Base-by-base conservation (phyloP, 495 filamentous ascomycete genomes). In the Podospora pseudoanserina region DNA sequence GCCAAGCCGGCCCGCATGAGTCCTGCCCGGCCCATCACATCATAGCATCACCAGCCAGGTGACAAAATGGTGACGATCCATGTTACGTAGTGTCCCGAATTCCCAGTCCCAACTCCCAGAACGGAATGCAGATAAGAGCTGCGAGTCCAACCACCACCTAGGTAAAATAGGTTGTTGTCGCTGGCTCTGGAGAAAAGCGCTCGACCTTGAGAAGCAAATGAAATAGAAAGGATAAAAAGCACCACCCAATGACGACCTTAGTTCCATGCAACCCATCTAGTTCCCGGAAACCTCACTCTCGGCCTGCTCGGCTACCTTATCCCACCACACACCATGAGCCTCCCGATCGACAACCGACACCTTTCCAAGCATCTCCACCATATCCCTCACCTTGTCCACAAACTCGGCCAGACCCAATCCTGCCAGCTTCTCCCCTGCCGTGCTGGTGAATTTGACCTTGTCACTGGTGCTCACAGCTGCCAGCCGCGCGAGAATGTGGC, bases 361-460 rank as follows among this genome's bases (percentile, higher is more conserved):
- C 73, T 86, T 87, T 66, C 85, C 84, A 70, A 96, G 76, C 79
- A 91, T 89, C 16, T 97, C 94, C 16, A 93, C 90, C 70, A 97
- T 85, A 39, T 89, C 87, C 5, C 91, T 88, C n/a, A 98, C 88
- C 74, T 88, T 89, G 60, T 81, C 87, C n/a, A 94, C 90, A 79
- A 96, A 97, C 78, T 99, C 95, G 0, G 90, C 88, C 78, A 98
- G 84, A 0, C 95, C 96, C 54, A 89, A 85, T 2, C 86, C 84
- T 2, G 91, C 91, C 18, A 99, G 82, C 60, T 88, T 90, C 77
- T 98, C 94, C 27, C 88, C 91, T 4, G 93, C 94, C 0, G 88
- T 92, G 63, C 86, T 92, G 1, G 91, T 91, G n/a, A 89, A 88
- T 69, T 87, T 86, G 18, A 96, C 90, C 68, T 91, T 87, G 77